Conservation (phyloP, 2,329 filamentous ascomycete species). For the Colletotrichum lini region DNA sequence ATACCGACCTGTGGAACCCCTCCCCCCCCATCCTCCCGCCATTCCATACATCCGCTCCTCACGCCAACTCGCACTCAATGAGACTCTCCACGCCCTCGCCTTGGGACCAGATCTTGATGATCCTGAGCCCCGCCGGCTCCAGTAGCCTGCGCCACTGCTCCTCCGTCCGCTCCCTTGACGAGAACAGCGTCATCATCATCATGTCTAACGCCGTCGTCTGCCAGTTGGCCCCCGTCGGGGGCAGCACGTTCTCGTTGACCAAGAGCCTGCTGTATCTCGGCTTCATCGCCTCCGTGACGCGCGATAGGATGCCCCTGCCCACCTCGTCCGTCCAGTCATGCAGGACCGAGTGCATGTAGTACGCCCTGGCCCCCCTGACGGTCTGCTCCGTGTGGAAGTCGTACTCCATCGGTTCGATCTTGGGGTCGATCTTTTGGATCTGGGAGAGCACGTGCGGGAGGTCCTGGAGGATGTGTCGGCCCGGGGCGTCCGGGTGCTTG, state of each 20-base stretch:
- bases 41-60: background rate
- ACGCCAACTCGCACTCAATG: conserved; percentile 29
- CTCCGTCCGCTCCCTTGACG: conserved; percentile 43
- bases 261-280: conserved; percentile 41
- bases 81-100: conserved; percentile 28
- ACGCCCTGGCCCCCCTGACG: conserved; percentile 33
- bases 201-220: conserved; percentile 40
- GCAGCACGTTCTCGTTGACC: conserved; percentile 42
- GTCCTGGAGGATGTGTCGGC: conserved; percentile 47
- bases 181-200: conserved; percentile 43
- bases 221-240: conserved; percentile 32
- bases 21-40: too few relatives aligned
- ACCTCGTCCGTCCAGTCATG: conserved; percentile 44
- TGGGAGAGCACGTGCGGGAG: conserved; percentile 45
- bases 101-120: conserved; percentile 28
- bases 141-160: conserved; percentile 38
- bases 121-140: conserved; percentile 26
- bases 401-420: conserved; percentile 48
- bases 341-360: conserved; percentile 41
- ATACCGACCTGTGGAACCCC: too few relatives aligned
- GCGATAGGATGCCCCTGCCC: conserved; percentile 36
- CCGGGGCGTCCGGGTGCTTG: conserved; percentile 41
- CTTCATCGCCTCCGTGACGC: conserved; percentile 41
- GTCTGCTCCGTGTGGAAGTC: conserved; percentile 45
- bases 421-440: conserved; percentile 41